Evolutionary conservation across 163 green algal species (phyloP).

Genomic region (Scenedesmus sp.): DNA sequence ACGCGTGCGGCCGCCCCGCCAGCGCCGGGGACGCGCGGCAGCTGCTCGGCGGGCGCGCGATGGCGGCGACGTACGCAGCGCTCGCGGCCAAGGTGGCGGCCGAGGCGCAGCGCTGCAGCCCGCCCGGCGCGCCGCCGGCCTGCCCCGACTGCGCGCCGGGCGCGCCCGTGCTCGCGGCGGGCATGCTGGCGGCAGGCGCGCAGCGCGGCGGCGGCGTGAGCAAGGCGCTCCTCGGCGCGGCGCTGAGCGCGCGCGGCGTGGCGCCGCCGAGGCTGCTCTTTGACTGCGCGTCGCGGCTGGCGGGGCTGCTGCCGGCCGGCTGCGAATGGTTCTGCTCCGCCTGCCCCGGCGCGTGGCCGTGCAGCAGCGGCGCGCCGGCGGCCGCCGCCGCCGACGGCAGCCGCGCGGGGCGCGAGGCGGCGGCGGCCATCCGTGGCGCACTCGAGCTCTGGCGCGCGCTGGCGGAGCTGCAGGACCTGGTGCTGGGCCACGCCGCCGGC

Average conservation of each 20-base stretch:
- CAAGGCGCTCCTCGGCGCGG: too few species aligned
- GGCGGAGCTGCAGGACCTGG: too few species aligned
- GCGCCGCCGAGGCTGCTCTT: too few species aligned
- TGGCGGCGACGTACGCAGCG: background rate
- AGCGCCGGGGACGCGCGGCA: too few species aligned
- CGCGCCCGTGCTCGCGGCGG: background rate
- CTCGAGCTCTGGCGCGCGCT: too few species aligned
- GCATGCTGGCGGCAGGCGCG: too few species aligned
- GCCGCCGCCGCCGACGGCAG: background rate
- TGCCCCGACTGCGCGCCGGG: background rate
- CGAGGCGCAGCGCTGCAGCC: background rate
- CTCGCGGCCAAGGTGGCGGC: background rate
- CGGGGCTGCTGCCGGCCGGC: background rate
- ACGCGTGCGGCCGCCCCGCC: too few species aligned
- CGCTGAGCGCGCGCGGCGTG: too few species aligned
- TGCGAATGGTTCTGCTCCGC: conserved; percentile 9
- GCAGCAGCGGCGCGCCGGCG: background rate
- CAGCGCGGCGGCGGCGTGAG: too few species aligned
- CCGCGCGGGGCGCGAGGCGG: background rate
- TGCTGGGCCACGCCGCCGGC: too few species aligned
- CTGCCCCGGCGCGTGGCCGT: background rate
- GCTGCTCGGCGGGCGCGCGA: background rate
- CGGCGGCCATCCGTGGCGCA: background rate
- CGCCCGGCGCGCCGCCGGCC: background rate
- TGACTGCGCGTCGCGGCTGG: background rate